These are phyloP conservation scores for Logfia minima DNA, from an alignment of 129 eudicot genomes.

Conservation along the genomic window DNA sequence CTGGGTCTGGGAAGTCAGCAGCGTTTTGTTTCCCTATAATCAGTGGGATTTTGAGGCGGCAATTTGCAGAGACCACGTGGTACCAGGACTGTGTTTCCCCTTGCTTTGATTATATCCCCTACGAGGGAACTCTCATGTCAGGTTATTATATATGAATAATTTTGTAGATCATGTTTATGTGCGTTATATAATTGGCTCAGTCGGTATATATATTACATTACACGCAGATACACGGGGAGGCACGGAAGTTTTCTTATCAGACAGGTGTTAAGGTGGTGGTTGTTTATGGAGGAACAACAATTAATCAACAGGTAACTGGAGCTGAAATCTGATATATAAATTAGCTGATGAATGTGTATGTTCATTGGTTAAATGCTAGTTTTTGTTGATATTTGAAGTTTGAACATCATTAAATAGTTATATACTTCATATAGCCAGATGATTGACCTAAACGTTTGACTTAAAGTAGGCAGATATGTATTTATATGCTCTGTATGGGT, in stretches of 20 bases:
- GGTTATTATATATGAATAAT: background rate
- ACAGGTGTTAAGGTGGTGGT: constrained; percentile 88
- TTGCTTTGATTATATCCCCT: constrained; percentile 74
- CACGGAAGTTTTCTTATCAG: constrained; percentile 71
- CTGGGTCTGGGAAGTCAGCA: constrained; percentile 82
- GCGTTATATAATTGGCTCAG: background rate
- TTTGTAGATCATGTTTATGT: background rate
- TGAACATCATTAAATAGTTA: background rate
- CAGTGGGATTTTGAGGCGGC: constrained; percentile 67
- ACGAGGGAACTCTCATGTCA: constrained; percentile 63
- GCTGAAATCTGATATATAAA: background rate
- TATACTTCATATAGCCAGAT: background rate
- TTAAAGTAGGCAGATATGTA: background rate
- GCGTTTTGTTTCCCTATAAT: constrained; percentile 86
- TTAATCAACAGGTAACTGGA: constrained; percentile 55
- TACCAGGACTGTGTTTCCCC: constrained; percentile 57
- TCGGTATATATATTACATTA: constrained; percentile 19
- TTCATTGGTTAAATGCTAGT: background rate
- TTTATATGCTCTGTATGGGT: background rate
- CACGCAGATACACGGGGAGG: constrained; percentile 77
- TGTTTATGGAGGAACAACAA: constrained; percentile 85
- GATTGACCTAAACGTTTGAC: background rate
- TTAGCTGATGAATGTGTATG: background rate
- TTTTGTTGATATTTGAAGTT: background rate
- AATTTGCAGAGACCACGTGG: constrained; percentile 49